Evolutionary conservation across 1,139 yeast genomes (phyloP).

Genomic region (Taiozyma sp.): DNA sequence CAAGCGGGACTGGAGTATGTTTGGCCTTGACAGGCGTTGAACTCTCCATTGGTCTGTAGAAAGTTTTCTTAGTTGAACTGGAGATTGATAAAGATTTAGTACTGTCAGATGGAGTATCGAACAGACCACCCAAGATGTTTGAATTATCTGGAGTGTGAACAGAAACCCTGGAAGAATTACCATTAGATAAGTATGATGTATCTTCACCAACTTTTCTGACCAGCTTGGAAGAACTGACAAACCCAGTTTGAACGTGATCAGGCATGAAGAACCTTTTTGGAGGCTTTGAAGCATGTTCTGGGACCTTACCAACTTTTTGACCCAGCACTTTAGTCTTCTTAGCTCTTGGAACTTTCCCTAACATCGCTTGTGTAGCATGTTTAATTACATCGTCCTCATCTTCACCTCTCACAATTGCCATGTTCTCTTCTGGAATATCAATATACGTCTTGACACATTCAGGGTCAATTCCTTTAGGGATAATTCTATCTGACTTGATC

Average conservation of each 20-base stretch:
- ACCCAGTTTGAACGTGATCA: conserved; percentile 68
- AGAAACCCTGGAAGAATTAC: neutral
- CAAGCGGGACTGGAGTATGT: too few species aligned
- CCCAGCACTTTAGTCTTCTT: conserved; percentile 1
- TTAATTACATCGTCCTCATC: conserved; percentile 69
- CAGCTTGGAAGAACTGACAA: conserved; percentile 49
- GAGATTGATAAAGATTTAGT: neutral
- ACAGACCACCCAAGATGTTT: neutral
- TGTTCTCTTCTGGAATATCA: conserved; percentile 66
- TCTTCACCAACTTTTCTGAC: conserved; percentile 30
- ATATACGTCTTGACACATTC: conserved; percentile 49
- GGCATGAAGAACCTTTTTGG: conserved; percentile 65
- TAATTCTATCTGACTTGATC: conserved; percentile 51
- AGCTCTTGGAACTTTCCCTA: conserved; percentile 20
- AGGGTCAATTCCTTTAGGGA: conserved; percentile 56
- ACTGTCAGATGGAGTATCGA: neutral
- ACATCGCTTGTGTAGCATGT: conserved; percentile 45
- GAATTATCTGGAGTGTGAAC: neutral
- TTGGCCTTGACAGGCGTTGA: neutral
- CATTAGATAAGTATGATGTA: neutral
- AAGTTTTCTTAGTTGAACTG: neutral
- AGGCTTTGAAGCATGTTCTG: conserved; percentile 7
- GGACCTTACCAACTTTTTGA: conserved; percentile 4
- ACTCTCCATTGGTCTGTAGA: neutral
- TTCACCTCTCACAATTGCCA: conserved; percentile 44